Evolutionary conservation across 352 stramenopile genomes (phyloP).

Genomic region (Globisporangium uncinulatum): DNA sequence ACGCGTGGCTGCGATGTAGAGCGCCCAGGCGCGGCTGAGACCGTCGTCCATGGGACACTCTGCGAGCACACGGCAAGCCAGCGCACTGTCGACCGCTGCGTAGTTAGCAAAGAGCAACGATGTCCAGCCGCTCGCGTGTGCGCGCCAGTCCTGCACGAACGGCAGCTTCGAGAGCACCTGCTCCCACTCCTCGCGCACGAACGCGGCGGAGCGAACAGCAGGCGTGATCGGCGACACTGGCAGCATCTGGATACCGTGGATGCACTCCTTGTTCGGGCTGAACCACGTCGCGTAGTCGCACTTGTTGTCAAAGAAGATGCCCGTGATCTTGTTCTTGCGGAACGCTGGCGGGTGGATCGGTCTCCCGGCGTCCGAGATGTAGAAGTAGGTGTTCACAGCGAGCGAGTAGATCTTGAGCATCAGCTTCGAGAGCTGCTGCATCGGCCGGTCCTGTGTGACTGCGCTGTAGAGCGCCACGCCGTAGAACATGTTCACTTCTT

Average conservation of each 20-base stretch:
- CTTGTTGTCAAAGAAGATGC: constrained; percentile 76
- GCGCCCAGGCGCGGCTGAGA: constrained; percentile 58
- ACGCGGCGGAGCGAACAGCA: constrained; percentile 27
- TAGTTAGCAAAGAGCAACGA: constrained; percentile 66
- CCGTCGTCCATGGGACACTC: constrained; percentile 62
- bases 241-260: constrained; percentile 77
- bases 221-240: constrained; percentile 50
- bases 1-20: constrained; percentile 47
- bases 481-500: constrained; percentile 71
- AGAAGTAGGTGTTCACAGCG: constrained; percentile 67
- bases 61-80: constrained; percentile 31
- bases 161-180: constrained; percentile 47
- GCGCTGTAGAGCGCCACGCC: constrained; percentile 42
- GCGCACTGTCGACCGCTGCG: constrained; percentile 29
- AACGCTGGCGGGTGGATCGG: constrained; percentile 43
- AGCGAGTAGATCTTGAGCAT: constrained; percentile 55
- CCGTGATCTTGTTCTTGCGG: constrained; percentile 62
- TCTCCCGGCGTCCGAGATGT: constrained; percentile 36
- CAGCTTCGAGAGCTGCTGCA: constrained; percentile 35
- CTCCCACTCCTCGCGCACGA: constrained; percentile 60
- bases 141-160: constrained; percentile 44
- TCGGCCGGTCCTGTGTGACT: constrained; percentile 35
- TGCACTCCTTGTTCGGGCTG: constrained; percentile 65
- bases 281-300: constrained; percentile 75
- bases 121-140: constrained; percentile 40